Conservation (phyloP, 2,329 filamentous ascomycete species). For the Ceratocystis variospora region DNA sequence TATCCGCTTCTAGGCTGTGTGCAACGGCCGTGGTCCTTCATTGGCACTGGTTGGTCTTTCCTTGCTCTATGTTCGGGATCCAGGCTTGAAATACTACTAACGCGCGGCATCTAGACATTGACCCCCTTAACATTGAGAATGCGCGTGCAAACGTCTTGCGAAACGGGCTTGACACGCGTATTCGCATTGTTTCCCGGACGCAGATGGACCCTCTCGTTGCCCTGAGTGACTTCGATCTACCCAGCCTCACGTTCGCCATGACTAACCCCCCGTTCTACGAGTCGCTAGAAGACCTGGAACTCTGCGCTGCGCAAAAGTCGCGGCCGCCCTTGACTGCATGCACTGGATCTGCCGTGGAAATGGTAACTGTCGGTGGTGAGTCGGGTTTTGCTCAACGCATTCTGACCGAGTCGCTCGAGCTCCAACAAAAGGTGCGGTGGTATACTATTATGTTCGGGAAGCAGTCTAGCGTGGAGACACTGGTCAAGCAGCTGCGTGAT, state of each 20-base stretch:
- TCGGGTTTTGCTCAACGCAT: constrained; percentile 59
- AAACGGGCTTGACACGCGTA: constrained; percentile 52
- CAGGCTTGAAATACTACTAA: not conserved
- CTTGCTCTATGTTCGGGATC: not conserved
- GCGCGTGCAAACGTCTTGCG: constrained; percentile 52
- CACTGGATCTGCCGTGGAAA: constrained; percentile 69
- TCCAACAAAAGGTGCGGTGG: constrained; percentile 58
- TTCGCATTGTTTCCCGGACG: constrained; percentile 47
- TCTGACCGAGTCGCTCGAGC: constrained; percentile 50
- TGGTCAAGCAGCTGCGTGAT: constrained; percentile 46
- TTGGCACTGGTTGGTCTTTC: constrained; percentile 40
- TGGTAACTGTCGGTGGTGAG: constrained; percentile 73
- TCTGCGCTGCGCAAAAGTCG: constrained; percentile 51
- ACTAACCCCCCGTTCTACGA: constrained; percentile 91
- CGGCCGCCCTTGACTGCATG: constrained; percentile 55
- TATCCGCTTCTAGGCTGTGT: constrained; percentile 71
- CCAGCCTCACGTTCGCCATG: constrained; percentile 65
- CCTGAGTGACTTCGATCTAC: constrained; percentile 37
- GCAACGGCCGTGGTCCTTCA: constrained; percentile 59
- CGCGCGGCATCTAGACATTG: constrained; percentile 46
- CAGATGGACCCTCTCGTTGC: constrained; percentile 47
- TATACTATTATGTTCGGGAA: constrained; percentile 89
- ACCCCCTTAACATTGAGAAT: constrained; percentile 51
- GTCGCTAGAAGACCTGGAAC: constrained; percentile 54
- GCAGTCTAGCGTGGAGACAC: constrained; percentile 48